phyloP scores from a whole-genome alignment of 495 filamentous ascomycete species.

The Lasiosphaeria hispida region DNA sequence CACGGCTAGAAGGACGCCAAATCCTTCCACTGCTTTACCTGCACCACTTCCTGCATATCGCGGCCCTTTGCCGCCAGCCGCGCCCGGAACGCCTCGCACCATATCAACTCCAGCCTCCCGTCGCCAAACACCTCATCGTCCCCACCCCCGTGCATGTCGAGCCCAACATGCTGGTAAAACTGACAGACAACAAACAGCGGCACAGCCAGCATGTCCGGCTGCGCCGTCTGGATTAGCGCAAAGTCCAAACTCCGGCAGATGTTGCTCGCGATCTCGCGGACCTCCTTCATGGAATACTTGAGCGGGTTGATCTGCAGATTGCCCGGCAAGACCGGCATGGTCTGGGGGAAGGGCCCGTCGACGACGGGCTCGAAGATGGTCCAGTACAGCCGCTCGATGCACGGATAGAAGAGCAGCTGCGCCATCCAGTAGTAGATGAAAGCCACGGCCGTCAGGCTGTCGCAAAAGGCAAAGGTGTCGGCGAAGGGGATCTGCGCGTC shows the following conservation, averaged over 20 bases:
- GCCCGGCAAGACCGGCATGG: constrained; percentile 2
- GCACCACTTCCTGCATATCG: constrained; percentile 23
- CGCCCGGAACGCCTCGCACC: constrained; percentile 40
- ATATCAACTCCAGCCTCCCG: constrained; percentile 36
- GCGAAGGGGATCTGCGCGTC: constrained; percentile 31
- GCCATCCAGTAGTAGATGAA: constrained; percentile 43
- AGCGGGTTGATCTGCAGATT: constrained; percentile 27
- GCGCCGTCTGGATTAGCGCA: constrained; percentile 29
- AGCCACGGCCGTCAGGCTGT: constrained; percentile 31
- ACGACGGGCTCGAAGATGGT: constrained; percentile 35
- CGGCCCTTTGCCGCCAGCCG: constrained; percentile 20
- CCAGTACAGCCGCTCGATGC: constrained; percentile 36
- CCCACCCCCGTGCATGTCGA: neutral
- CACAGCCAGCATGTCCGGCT: constrained; percentile 41
- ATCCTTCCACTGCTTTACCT: constrained; percentile 22
- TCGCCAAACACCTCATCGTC: neutral
- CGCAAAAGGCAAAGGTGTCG: constrained; percentile 35
- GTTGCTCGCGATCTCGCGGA: constrained; percentile 32
- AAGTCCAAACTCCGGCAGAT: constrained; percentile 42
- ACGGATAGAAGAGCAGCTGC: constrained; percentile 39
- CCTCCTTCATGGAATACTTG: constrained; percentile 24
- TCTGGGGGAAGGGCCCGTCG: constrained; percentile 9
- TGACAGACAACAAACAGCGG: constrained; percentile 32
- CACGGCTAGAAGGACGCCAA: constrained; percentile 9
- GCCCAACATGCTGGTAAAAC: constrained; percentile 30